phyloP scores from a whole-genome alignment of 1,284 basidiomycete species.

The Pholiota adiposa region DNA sequence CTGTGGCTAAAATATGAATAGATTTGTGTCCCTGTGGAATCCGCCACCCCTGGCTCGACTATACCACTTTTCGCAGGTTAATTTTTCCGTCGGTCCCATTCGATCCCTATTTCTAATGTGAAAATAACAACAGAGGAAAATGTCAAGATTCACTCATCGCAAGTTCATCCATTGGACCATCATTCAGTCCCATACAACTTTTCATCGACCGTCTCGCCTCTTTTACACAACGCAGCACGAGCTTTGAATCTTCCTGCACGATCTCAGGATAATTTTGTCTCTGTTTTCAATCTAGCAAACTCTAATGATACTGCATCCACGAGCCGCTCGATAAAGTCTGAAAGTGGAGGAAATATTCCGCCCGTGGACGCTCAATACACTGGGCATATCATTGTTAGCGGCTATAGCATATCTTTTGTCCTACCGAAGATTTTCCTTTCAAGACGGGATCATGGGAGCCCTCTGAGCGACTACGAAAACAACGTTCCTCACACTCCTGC shows the following conservation, averaged over 20 bases:
- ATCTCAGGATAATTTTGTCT: conserved; percentile 60
- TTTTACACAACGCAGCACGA: conserved; percentile 68
- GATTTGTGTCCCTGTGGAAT: conserved; percentile 72
- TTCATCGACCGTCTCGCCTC: conserved; percentile 61
- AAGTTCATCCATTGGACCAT: conserved; percentile 74
- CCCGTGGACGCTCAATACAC: conserved; percentile 68
- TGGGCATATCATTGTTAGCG: conserved; percentile 74
- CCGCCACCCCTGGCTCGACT: conserved; percentile 62
- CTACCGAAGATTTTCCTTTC: conserved; percentile 74
- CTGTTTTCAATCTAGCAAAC: conserved; percentile 51
- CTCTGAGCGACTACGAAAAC: conserved; percentile 28
- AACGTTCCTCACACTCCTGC: conserved; percentile 38
- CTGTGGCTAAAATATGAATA: conserved; percentile 29
- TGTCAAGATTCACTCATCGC: conserved; percentile 69
- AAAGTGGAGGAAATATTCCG: conserved; percentile 34
- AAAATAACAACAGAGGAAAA: conserved; percentile 62
- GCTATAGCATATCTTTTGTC: conserved; percentile 76
- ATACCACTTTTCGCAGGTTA: conserved; percentile 74
- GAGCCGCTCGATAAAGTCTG: conserved; percentile 36
- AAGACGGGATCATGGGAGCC: conserved; percentile 30
- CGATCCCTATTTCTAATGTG: background rate
- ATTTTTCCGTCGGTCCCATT: conserved; percentile 18
- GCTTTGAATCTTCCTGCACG: conserved; percentile 68
- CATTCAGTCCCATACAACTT: conserved; percentile 76
- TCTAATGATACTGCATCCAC: conserved; percentile 39